Conservation (phyloP, 2,329 filamentous ascomycete species). For the Pseudogymnoascus sp. region DNA sequence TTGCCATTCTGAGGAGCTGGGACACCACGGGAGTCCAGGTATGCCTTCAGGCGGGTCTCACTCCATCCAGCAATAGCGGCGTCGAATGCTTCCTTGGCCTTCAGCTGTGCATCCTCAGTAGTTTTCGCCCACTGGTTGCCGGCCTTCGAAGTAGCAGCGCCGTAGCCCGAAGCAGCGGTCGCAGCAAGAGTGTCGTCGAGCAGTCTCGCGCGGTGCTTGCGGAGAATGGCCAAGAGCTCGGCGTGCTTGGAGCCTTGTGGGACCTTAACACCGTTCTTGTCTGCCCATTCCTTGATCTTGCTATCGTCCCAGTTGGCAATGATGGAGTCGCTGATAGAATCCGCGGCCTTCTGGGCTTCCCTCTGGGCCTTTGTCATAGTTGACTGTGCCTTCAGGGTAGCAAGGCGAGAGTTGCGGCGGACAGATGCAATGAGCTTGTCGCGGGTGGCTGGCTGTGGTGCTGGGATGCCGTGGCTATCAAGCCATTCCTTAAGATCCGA, state of each 20-base stretch:
- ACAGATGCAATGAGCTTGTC: conserved; percentile 84
- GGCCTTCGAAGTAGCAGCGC: conserved; percentile 64
- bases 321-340: conserved; percentile 70
- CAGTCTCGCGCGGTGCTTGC: conserved; percentile 72
- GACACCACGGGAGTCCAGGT: conserved; percentile 66
- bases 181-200: conserved; percentile 54
- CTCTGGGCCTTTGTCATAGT: conserved; percentile 51
- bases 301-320: conserved; percentile 87
- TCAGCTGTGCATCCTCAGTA: conserved; percentile 57
- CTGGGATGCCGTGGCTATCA: conserved; percentile 76
- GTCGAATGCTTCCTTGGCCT: conserved; percentile 59
- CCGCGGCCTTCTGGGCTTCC: conserved; percentile 60
- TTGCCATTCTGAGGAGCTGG: conserved; percentile 65
- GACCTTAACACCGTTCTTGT: conserved; percentile 82
- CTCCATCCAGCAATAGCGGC: conserved; percentile 56
- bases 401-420: conserved; percentile 80
- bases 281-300: conserved; percentile 83
- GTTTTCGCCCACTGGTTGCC: conserved; percentile 70
- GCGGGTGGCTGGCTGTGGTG: conserved; percentile 72
- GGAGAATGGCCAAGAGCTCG: conserved; percentile 80
- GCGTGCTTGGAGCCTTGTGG: conserved; percentile 88
- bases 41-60: conserved; percentile 68
- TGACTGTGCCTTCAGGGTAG: conserved; percentile 58
- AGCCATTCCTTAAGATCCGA: conserved; percentile 93
- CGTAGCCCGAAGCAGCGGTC: conserved; percentile 49